Evolutionary conservation across 805 yeast species (phyloP).

Genomic region (Candida ficus): DNA sequence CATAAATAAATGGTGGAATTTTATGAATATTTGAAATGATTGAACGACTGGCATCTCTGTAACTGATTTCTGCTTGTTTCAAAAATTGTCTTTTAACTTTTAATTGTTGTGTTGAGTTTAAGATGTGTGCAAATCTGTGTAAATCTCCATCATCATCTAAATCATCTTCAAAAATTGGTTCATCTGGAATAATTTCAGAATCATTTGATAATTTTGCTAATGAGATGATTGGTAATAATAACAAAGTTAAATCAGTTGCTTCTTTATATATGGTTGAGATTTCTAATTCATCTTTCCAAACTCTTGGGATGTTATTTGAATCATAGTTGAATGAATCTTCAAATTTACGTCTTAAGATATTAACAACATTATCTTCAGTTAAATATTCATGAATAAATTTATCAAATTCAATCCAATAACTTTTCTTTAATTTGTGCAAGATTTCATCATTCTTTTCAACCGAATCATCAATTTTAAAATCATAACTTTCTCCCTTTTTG

Average conservation of each 20-base stretch:
- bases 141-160: slow-evolving; percentile 37
- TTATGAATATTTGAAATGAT: slow-evolving; percentile 70
- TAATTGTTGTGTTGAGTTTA: slow-evolving; percentile 52
- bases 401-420: slow-evolving; percentile 64
- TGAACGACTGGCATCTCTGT: slow-evolving; percentile 84
- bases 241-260: slow-evolving; percentile 55
- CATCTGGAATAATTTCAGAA: slow-evolving; percentile 55
- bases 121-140: slow-evolving; percentile 49
- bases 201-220: slow-evolving; percentile 49
- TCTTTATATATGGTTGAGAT: slow-evolving; percentile 59
- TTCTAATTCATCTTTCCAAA: slow-evolving; percentile 73
- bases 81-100: slow-evolving; percentile 56
- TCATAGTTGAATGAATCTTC: slow-evolving; percentile 84
- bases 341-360: slow-evolving; percentile 69
- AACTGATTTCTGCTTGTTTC: slow-evolving; percentile 72
- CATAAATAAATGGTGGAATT: slow-evolving; percentile 80
- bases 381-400: slow-evolving; percentile 55
- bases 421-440: slow-evolving; percentile 38
- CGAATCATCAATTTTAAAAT: slow-evolving; percentile 63
- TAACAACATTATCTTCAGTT: slow-evolving; percentile 59
- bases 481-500: slow-evolving; percentile 32
- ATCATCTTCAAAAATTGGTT: slow-evolving; percentile 34
- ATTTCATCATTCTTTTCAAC: slow-evolving; percentile 37
- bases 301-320: slow-evolving; percentile 70
- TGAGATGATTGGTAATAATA: slow-evolving; percentile 50